Evolutionary conservation across 805 yeast species (phyloP), one percentile per base, ranked within the genome.

Genomic region (Lipomyces sp.): DNA sequence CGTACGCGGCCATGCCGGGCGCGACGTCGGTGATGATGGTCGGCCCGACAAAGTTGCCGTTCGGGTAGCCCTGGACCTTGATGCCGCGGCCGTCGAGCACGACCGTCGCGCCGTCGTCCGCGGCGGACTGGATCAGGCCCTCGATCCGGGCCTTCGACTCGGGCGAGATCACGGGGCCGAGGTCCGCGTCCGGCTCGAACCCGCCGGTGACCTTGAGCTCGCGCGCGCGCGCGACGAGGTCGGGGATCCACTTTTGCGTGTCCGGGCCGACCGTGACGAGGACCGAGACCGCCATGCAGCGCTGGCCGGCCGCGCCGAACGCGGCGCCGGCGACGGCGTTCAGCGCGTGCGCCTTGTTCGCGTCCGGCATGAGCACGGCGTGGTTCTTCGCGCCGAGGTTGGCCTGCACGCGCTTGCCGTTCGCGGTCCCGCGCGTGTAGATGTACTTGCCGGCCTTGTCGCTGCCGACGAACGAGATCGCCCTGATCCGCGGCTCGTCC

Each of bases 261-360:
- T 76, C 74, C 54, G 75, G 73, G 36, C 89, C 89, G 22, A 84
- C 88, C 18, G 86, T 78, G 44, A 84, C 85, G 56, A 84, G 72
- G 32, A 82, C 85, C 21, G 85, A 81, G 46, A 84, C 80, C 10
- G 87, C 86, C 85, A 84, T 81, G 70, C 91, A 84, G 65, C 89
- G 79, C 74, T 84, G 91, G 55, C 90, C 91, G 18, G 90, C 89
- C 45, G 90, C 89, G 29, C 90, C 88, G 67, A 84, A 84, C 22
- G 88, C 86, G 47, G 90, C 88, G 43, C 87, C 84, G 51, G 75
- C 81, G 42, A 84, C 70, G 48, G 85, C 82, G 64, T 79, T 81
- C 60, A 84, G 70, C 43, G 85, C 77, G 55, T 79, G 79, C 55
- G 71, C 68, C 67, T 80, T 78, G 69, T 82, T 78, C 41, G 88